Conservation (phyloP, 2,329 filamentous ascomycete genomes). For the Colletotrichum scovillei region DNA sequence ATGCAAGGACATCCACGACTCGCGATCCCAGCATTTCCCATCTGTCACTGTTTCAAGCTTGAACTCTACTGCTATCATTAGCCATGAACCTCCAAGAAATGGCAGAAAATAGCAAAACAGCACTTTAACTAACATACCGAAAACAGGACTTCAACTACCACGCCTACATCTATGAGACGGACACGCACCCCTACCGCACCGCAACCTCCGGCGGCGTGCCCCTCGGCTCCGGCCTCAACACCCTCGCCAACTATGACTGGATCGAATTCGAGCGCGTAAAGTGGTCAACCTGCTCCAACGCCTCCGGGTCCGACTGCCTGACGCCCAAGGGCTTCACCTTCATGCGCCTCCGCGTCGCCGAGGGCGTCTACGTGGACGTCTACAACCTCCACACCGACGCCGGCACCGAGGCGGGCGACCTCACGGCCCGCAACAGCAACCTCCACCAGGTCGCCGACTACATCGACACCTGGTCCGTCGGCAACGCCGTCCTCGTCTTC, state of each 20-base stretch:
- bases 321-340: conserved; percentile 78
- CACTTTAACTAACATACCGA: background rate
- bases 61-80: background rate
- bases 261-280: conserved; percentile 66
- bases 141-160: conserved; percentile 64
- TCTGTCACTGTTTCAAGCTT: conserved; percentile 19
- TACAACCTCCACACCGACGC: conserved; percentile 78
- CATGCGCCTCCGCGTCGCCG: conserved; percentile 66
- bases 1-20: conserved; percentile 4
- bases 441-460: conserved; percentile 69
- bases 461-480: conserved; percentile 65
- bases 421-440: conserved; percentile 67
- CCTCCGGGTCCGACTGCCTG: conserved; percentile 68
- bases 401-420: conserved; percentile 64
- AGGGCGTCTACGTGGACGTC: conserved; percentile 68
- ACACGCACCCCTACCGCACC: conserved; percentile 70
- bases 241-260: conserved; percentile 69
- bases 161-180: conserved; percentile 69
- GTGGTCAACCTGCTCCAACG: conserved; percentile 69
- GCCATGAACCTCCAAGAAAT: background rate
- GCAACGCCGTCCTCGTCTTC: conserved; percentile 72
- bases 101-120: background rate
- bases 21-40: background rate
- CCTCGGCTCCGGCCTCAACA: conserved; percentile 74
- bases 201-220: conserved; percentile 73